Percentiles rank a stretch among this genome's conserved stretches.
These are phyloP conservation scores for Cnidoscolus chayamansa DNA, from an alignment of 441 rosid species.

Conservation along the genomic window DNA sequence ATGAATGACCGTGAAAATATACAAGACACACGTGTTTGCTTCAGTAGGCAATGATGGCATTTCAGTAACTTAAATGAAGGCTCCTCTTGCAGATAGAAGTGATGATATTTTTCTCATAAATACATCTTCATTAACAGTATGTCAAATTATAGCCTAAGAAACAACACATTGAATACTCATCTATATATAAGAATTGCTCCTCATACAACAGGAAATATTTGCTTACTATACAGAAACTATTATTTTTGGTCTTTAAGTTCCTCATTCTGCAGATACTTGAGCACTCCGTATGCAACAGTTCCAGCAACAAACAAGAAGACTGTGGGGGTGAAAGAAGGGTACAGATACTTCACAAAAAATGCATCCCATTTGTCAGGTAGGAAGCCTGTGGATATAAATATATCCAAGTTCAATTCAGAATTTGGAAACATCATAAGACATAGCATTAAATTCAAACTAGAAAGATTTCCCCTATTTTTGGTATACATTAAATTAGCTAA, in stretches of 20 bases:
- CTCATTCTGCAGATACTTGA: slow-evolving; percentile 81
- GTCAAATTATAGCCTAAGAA: slow-evolving; percentile 8
- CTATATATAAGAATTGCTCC: slow-evolving; percentile 5
- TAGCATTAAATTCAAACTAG: background rate
- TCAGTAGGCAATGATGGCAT: background rate
- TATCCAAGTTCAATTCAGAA: slow-evolving; percentile 11
- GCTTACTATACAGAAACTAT: slow-evolving; percentile 10
- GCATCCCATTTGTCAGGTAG: slow-evolving; percentile 81
- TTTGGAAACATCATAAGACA: slow-evolving; percentile 1
- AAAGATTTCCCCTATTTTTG: background rate
- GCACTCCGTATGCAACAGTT: slow-evolving; percentile 72
- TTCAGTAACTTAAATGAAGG: slow-evolving; percentile 4
- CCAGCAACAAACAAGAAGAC: slow-evolving; percentile 73
- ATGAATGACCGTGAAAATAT: background rate
- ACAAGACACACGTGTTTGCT: background rate
- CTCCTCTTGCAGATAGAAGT: background rate
- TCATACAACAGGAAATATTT: slow-evolving; percentile 21
- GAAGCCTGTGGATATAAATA: slow-evolving; percentile 52
- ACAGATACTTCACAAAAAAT: slow-evolving; percentile 76
- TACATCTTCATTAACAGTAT: background rate
- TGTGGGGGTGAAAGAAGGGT: slow-evolving; percentile 78
- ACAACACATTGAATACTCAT: background rate
- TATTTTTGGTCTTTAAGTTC: slow-evolving; percentile 53
- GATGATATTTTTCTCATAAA: background rate
- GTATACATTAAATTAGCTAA: background rate